Evolutionary conservation across 495 filamentous ascomycete genomes (phyloP), one percentile per base, ranked within the genome.

Genomic region (Diplogelasinospora grovesii): DNA sequence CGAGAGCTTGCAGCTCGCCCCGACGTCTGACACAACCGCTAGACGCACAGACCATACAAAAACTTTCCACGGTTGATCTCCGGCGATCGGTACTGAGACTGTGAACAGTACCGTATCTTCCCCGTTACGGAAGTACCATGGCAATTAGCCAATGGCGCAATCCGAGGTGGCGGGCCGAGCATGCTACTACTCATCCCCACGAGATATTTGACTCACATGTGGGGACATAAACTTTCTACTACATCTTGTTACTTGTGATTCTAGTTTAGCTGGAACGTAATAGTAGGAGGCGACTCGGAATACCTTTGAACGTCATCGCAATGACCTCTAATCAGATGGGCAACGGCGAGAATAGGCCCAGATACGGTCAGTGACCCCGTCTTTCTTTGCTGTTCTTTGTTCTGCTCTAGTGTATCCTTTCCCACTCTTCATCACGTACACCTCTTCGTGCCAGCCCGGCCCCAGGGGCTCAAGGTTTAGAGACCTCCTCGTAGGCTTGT

Each of bases 361-460:
- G 53, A 54, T 68, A 67, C 51, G 59, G 66, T 70, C 55, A 68
- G 66, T 68, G 29, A 39, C 32, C 30, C 32, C 36, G 3, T 20
- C 26, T 3, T 8, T 21, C n/a, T 19, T 30, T 22, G 14, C 22
- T 27, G 20, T 9, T 22, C 20, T 21, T 39, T 24, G 24, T 9
- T 36, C 20, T 19, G 4, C 4, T 39, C 19, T 7, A 3, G 29
- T 22, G 19, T 9, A 5, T 31, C 15, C 16, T 31, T 33, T 19
- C 6, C 13, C n/a, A 10, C 18, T 33, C 22, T 41, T 25, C 35
- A 14, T 22, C 19, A 10, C 30, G 9, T 1, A 0, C 9, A 3
- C 28, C n/a, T n/a, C n/a, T n/a, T n/a, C n/a, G n/a, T n/a, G n/a
- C n/a, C n/a, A n/a, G n/a, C n/a, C n/a, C n/a, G n/a, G n/a, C n/a